These are phyloP conservation scores for Saururus chinensis DNA, from an alignment of 164 flowering plant genomes.

Conservation along the genomic window DNA sequence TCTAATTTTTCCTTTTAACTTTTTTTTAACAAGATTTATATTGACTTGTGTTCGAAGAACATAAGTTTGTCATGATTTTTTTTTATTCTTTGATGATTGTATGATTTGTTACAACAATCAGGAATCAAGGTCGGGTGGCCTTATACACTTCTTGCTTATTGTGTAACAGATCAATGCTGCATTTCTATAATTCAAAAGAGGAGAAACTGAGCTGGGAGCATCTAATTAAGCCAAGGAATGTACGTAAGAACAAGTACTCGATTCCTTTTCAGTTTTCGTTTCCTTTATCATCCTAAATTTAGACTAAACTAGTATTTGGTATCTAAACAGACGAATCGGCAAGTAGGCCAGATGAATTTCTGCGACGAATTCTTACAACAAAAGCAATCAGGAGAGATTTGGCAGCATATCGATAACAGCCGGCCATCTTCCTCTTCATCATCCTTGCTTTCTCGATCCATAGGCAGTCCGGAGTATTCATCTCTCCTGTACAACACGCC, in stretches of 20 bases:
- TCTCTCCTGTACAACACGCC: constrained; percentile 27
- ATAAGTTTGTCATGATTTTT: not conserved
- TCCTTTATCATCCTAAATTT: no score
- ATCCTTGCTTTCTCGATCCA: constrained; percentile 41
- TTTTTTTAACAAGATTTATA: no score
- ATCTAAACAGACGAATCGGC: constrained; percentile 27
- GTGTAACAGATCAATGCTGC: constrained; percentile 40
- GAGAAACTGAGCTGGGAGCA: constrained; percentile 76
- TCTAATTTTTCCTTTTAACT: no score
- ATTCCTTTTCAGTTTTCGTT: not conserved
- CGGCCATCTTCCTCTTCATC: constrained; percentile 59
- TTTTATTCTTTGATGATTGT: constrained; percentile 2
- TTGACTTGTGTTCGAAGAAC: no score
- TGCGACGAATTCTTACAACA: constrained; percentile 23
- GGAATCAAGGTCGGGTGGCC: constrained; percentile 53
- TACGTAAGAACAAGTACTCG: not conserved
- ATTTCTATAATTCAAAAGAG: constrained; percentile 56
- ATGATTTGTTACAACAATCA: constrained; percentile 42
- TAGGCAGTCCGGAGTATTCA: constrained; percentile 45
- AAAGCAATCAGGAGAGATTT: constrained; percentile 9
- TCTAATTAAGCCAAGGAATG: constrained; percentile 28
- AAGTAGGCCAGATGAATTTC: constrained; percentile 29
- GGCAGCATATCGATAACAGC: constrained; percentile 13
- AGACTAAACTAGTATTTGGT: no score
- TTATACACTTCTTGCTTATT: not conserved